These are phyloP conservation scores for Tricladium varicosporioides DNA, from an alignment of 2,329 filamentous ascomycete species.

Conservation along the genomic window DNA sequence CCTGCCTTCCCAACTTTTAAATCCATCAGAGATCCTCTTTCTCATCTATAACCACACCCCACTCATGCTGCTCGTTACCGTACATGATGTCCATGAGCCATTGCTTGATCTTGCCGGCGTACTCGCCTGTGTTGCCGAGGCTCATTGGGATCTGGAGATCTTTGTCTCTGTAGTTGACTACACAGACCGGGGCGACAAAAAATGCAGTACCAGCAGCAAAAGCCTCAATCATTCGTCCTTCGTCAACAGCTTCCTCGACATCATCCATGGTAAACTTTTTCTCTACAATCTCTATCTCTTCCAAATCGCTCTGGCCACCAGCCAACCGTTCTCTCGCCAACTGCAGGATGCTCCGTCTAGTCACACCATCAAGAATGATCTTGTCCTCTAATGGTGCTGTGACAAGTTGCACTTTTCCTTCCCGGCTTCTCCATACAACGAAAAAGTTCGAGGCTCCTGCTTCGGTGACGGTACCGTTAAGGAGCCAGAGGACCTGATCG, in stretches of 20 bases:
- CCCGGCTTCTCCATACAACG: constrained; percentile 69
- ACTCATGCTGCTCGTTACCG: constrained; percentile 64
- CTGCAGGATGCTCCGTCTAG: constrained; percentile 76
- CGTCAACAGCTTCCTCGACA: constrained; percentile 66
- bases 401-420: constrained; percentile 66
- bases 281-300: constrained; percentile 71
- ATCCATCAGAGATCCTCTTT: constrained; percentile 34
- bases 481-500: constrained; percentile 93
- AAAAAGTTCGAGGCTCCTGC: constrained; percentile 94
- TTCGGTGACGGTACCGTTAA: constrained; percentile 80
- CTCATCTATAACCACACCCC: constrained; percentile 67
- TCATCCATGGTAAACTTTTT: constrained; percentile 79
- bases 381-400: constrained; percentile 81
- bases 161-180: constrained; percentile 64
- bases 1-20: background rate
- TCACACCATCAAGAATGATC: constrained; percentile 85
- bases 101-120: constrained; percentile 62
- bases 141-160: constrained; percentile 63
- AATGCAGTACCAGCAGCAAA: constrained; percentile 88
- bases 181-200: constrained; percentile 67
- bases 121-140: constrained; percentile 49
- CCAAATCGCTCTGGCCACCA: constrained; percentile 36
- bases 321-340: constrained; percentile 63
- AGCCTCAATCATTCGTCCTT: constrained; percentile 77
- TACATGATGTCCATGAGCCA: constrained; percentile 73